Evolutionary conservation across 352 stramenopile species (phyloP).

Genomic region (Salisapilia sapeloensis): DNA sequence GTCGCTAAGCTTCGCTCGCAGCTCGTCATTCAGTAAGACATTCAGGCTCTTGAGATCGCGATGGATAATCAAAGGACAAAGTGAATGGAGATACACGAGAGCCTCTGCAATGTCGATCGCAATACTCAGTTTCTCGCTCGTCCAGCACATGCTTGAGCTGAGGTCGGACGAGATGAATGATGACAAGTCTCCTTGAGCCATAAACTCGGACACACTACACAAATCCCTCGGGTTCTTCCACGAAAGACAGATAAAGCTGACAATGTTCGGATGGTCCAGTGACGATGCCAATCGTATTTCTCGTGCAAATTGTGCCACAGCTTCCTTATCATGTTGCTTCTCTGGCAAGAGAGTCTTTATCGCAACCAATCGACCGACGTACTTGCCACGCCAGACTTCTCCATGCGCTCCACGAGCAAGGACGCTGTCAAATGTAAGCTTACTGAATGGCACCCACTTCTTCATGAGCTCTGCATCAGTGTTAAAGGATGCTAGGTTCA

Average conservation of each 20-base stretch:
- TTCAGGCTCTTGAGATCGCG: conserved; percentile 57
- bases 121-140: conserved; percentile 33
- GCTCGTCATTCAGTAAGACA: conserved; percentile 18
- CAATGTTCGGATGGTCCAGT: conserved; percentile 48
- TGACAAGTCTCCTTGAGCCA: conserved; percentile 32
- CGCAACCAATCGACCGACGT: conserved; percentile 17
- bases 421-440: conserved; percentile 16
- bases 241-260: conserved; percentile 38
- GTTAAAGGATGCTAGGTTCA: conserved; percentile 17
- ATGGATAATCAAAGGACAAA: conserved; percentile 35
- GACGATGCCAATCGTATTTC: conserved; percentile 28
- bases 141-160: conserved; percentile 15
- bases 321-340: conserved; percentile 16
- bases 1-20: conserved; percentile 40
- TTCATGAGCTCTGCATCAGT: conserved; percentile 22
- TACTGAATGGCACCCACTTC: conserved; percentile 20
- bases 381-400: conserved; percentile 41
- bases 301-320: conserved; percentile 27
- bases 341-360: conserved; percentile 43
- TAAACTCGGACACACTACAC: conserved; percentile 43
- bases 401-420: conserved; percentile 29
- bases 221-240: conserved; percentile 32
- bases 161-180: conserved; percentile 21
- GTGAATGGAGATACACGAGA: conserved; percentile 42
- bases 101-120: conserved; percentile 35